Evolutionary conservation across 2,329 filamentous ascomycete species (phyloP).

Genomic region (Colletotrichum karsti): DNA sequence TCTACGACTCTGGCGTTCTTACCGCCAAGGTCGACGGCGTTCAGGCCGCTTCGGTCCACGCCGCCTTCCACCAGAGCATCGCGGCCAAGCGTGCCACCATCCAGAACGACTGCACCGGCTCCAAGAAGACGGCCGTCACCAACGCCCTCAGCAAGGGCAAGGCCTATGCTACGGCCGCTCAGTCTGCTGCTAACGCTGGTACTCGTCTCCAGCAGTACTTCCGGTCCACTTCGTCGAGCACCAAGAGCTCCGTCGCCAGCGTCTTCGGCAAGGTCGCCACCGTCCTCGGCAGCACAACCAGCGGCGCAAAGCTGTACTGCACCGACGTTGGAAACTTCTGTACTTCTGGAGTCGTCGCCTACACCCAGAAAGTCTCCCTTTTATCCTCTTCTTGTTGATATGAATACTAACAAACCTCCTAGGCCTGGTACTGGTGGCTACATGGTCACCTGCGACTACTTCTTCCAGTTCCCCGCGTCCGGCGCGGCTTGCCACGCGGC

Average conservation of each 20-base stretch:
- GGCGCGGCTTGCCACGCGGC: constrained; percentile 60
- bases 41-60: constrained; percentile 55
- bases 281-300: constrained; percentile 52
- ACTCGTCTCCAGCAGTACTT: constrained; percentile 64
- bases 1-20: constrained; percentile 64
- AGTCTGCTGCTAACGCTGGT: constrained; percentile 45
- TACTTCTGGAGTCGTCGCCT: constrained; percentile 60
- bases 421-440: constrained; percentile 54
- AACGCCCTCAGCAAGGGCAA: constrained; percentile 61
- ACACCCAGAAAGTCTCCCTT: too few relatives aligned
- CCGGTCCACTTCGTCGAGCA: constrained; percentile 54
- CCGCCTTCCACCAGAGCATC: constrained; percentile 53
- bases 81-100: constrained; percentile 47
- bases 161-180: constrained; percentile 57
- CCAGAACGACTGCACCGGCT: constrained; percentile 8
- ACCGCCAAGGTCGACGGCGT: constrained; percentile 62
- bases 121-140: constrained; percentile 37
- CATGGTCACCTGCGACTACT: constrained; percentile 72
- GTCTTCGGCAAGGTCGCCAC: constrained; percentile 54
- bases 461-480: constrained; percentile 59
- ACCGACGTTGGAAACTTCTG: constrained; percentile 58
- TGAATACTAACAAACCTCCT: too few relatives aligned
- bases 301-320: constrained; percentile 60
- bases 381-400: too few relatives aligned
- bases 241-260: constrained; percentile 53